Base-by-base conservation (phyloP, 257 asterid species). In the Asclepias syriaca region DNA sequence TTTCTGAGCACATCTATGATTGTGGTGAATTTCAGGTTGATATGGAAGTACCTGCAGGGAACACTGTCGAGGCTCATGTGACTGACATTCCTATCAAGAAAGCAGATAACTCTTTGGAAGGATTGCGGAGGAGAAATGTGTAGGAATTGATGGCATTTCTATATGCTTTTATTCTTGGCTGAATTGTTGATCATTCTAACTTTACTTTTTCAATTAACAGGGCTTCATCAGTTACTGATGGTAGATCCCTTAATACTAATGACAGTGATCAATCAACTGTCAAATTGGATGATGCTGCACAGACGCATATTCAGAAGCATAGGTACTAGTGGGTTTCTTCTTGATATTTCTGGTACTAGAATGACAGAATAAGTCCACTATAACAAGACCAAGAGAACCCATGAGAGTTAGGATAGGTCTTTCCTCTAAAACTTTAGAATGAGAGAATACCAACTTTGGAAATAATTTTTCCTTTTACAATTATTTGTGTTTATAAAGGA, bases 111-210 rank as follows among this genome's bases (percentile, higher is more conserved):
- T 78, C 93, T 70, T 80, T 87, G 66, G 81, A 75, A 80, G 98
- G 98, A 74, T 82, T 92, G 81, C 86, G 99, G 83, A 86, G 92
- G 85, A 89, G 99, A 84, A 9, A 73, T 76, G 84, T 78, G 99
- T 95, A 83, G 56, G 84, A 65, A 82, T 68, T 45, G 72, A 65
- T 55, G 72, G 66, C 37, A 50, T 6, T 74, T 71, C 55, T 45
- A 11, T 37, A 19, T 2, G 32, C 16, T 34, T 32, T 11, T 59
- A 8, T 59, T 27, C 32, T 56, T 54, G 37, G 45, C 57, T 70
- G 0, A 45, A 59, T 56, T 72, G 37, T 67, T 60, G 53, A 45
- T 68, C 18, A 15, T 74, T 80, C 34, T 67, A 55, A 64, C 66
- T 68, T 65, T 81, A 74, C 55, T 72, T 54, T 68, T 76, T 57